Conservation (phyloP, 2,329 filamentous ascomycete genomes). For the Colletotrichum brevisporum region DNA sequence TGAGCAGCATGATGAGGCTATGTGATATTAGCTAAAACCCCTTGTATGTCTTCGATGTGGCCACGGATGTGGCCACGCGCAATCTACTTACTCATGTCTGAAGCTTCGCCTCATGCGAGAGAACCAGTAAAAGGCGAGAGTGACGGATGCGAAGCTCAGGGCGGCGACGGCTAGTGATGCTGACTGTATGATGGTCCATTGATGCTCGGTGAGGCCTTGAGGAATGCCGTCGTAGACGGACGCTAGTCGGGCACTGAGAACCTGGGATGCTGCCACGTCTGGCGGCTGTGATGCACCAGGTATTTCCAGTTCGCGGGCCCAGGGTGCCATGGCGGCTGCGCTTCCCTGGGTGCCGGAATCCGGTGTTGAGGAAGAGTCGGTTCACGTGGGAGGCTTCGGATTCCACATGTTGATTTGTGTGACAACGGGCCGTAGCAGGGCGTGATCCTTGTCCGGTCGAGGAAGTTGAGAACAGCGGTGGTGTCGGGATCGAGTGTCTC, state of each 20-base stretch:
- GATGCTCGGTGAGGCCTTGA: conserved; percentile 29
- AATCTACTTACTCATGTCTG: conserved; percentile 74
- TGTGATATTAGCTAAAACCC: conserved; percentile 40
- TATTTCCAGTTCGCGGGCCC: conserved; percentile 20
- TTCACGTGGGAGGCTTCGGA: conserved; percentile 39
- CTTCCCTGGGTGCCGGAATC: conserved; percentile 15
- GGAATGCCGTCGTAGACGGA: conserved; percentile 29
- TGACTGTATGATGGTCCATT: conserved; percentile 38
- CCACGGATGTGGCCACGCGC: not conserved
- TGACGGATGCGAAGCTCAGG: conserved; percentile 69
- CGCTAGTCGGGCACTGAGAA: conserved; percentile 5
- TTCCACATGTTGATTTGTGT: conserved; percentile 35
- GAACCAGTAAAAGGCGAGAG: conserved; percentile 79
- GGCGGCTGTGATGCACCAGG: conserved; percentile 14
- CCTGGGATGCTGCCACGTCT: conserved; percentile 10
- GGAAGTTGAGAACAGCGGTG: not conserved
- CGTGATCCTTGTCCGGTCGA: not conserved
- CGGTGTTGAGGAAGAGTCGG: conserved; percentile 5
- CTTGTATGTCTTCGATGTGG: not conserved
- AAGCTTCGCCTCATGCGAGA: conserved; percentile 80
- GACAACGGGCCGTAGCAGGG: not conserved
- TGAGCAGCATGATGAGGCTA: conserved; percentile 81
- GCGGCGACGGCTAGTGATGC: conserved; percentile 58
- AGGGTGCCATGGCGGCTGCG: conserved; percentile 37
- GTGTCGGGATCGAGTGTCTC: not conserved